phyloP scores from a whole-genome alignment of 495 filamentous ascomycete species.

The Talaromyces borbonicus region DNA sequence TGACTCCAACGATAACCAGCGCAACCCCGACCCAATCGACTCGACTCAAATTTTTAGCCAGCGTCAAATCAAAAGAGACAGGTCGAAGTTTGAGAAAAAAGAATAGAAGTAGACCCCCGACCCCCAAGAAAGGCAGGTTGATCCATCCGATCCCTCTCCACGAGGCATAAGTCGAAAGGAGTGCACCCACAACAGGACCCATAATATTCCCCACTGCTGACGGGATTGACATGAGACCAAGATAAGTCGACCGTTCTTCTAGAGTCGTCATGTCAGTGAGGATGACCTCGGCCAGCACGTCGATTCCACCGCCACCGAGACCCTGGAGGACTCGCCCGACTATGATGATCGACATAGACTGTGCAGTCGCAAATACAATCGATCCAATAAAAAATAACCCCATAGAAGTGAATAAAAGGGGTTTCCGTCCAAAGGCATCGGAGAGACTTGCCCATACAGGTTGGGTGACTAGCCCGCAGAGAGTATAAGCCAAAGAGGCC shows the following conservation, averaged over 20 bases:
- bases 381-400: conserved; percentile 49
- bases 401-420: conserved; percentile 39
- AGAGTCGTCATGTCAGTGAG: conserved; percentile 54
- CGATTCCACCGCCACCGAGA: conserved; percentile 61
- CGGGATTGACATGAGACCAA: neutral
- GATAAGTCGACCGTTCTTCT: conserved; percentile 15
- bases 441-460: conserved; percentile 30
- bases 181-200: conserved; percentile 29
- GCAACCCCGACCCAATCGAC: conserved; percentile 30
- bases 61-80: conserved; percentile 25
- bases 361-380: conserved; percentile 48
- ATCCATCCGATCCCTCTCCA: conserved; percentile 26
- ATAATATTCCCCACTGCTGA: conserved; percentile 19
- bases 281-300: conserved; percentile 52
- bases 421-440: conserved; percentile 29
- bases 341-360: conserved; percentile 50
- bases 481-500: conserved; percentile 30
- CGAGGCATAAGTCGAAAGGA: conserved; percentile 24
- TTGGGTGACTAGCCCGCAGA: conserved; percentile 27
- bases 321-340: conserved; percentile 60
- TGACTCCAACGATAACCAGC: conserved; percentile 22
- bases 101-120: conserved; percentile 18
- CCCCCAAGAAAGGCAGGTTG: conserved; percentile 21
- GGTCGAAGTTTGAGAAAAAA: conserved; percentile 13
- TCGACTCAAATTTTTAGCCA: conserved; percentile 19